A percentile compares a stretch with the other conserved stretches of the same genome.
Evolutionary conservation across 768 basidiomycete species (phyloP).

Genomic region (Termitomyces sp.): DNA sequence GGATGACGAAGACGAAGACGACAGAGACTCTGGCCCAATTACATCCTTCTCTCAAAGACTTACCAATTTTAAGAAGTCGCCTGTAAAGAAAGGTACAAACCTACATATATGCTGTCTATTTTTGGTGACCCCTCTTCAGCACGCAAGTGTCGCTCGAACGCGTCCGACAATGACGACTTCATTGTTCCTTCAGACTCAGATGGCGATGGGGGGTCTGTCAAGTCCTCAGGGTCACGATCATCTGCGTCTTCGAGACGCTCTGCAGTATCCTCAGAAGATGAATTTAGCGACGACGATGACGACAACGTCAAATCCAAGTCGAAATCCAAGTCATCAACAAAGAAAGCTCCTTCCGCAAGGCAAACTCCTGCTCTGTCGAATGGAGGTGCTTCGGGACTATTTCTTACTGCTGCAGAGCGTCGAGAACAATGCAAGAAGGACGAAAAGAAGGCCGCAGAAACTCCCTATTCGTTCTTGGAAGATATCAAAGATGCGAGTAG

Average conservation of each 20-base stretch:
- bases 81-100: conserved; percentile 44
- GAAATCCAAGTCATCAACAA: conserved; percentile 22
- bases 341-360: conserved; percentile 20
- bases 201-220: conserved; percentile 41
- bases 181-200: conserved; percentile 65
- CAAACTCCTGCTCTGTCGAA: conserved; percentile 13
- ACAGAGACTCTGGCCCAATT: conserved; percentile 30
- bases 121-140: conserved; percentile 21
- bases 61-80: conserved; percentile 61
- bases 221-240: conserved; percentile 46
- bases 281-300: conserved; percentile 34
- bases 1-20: conserved; percentile 51
- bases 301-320: conserved; percentile 31
- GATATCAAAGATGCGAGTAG: conserved; percentile 67
- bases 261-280: conserved; percentile 27
- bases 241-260: conserved; percentile 42
- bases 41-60: conserved; percentile 53
- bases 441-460: conserved; percentile 75
- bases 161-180: conserved; percentile 65
- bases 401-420: conserved; percentile 82
- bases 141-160: conserved; percentile 31
- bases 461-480: conserved; percentile 68
- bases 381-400: conserved; percentile 27
- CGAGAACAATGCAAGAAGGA: conserved; percentile 72
- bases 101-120: neutral